Percentiles rank a stretch among this genome's conserved stretches.
Conservation (phyloP, 331 rosid genomes). For the Prunus yedoensis region DNA sequence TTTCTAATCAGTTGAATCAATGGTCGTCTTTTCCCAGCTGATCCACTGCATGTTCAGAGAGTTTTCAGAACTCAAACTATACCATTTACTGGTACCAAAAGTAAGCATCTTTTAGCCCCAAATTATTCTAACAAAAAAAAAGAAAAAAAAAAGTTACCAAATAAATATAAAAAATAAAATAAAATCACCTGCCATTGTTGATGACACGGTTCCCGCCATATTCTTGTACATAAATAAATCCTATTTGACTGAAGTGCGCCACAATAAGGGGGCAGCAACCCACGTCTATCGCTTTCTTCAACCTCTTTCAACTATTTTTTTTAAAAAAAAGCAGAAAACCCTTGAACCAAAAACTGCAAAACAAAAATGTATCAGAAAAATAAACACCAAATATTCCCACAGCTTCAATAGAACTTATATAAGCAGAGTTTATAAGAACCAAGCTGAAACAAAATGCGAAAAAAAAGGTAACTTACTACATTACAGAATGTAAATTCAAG, state of each 20-base stretch:
- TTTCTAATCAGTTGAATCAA: slow-evolving; percentile 4
- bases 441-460: no score
- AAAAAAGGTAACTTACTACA: no score
- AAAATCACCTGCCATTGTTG: slow-evolving; percentile 48
- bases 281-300: slow-evolving; percentile 68
- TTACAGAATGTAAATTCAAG: not conserved
- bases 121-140: not conserved
- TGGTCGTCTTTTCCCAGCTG: not conserved
- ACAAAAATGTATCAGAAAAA: no score
- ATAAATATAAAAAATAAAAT: slow-evolving; percentile 12
- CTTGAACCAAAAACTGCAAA: no score
- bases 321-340: no score
- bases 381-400: no score
- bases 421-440: no score
- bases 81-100: not conserved
- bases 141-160: slow-evolving; percentile 5
- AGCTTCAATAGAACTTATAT: no score
- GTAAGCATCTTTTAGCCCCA: slow-evolving; percentile 9
- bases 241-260: slow-evolving; percentile 72
- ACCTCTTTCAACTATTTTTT: slow-evolving; percentile 11
- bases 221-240: slow-evolving; percentile 42
- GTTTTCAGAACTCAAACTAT: slow-evolving; percentile 12
- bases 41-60: no score
- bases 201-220: slow-evolving; percentile 66
- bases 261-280: slow-evolving; percentile 70